phyloP scores from a whole-genome alignment of 768 basidiomycete genomes.

The Boletus barrowsii region DNA sequence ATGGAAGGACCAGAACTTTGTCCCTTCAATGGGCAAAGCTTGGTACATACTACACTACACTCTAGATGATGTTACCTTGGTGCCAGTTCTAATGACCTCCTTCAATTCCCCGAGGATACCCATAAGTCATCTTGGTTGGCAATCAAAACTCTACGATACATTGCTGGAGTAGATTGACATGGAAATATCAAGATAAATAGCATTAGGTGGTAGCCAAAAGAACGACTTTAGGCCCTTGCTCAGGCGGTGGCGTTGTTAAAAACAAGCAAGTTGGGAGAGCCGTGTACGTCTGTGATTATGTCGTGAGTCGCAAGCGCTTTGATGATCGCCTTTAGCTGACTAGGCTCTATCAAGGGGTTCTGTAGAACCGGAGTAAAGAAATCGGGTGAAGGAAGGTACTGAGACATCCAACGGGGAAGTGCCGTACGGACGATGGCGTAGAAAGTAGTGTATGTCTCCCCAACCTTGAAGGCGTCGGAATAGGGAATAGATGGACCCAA shows the following conservation, averaged over 20 bases:
- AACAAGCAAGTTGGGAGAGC: slow-evolving; percentile 69
- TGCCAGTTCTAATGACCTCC: no score
- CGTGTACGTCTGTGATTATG: slow-evolving; percentile 46
- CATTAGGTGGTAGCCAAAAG: background rate
- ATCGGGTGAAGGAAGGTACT: slow-evolving; percentile 53
- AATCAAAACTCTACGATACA: slow-evolving; percentile 11
- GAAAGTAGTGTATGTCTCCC: slow-evolving; percentile 40
- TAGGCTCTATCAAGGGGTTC: slow-evolving; percentile 52
- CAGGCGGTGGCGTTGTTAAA: slow-evolving; percentile 72
- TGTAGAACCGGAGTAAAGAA: slow-evolving; percentile 45
- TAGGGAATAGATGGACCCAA: slow-evolving; percentile 53
- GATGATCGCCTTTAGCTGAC: slow-evolving; percentile 75
- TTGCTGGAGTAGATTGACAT: slow-evolving; percentile 3
- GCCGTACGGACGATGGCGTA: slow-evolving; percentile 54
- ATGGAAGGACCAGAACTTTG: background rate
- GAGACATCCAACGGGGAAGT: slow-evolving; percentile 56
- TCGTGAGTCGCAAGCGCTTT: slow-evolving; percentile 54
- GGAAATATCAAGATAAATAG: background rate
- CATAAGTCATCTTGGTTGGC: no score
- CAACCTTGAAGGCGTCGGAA: slow-evolving; percentile 33
- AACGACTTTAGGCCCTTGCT: background rate
- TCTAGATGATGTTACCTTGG: background rate
- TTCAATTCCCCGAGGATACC: no score
- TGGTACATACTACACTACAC: no score
- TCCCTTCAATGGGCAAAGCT: no score